A percentile compares a stretch with the other conserved stretches of the same genome.
Conservation (phyloP, 164 flowering plant genomes). For the Warburgia ugandensis region DNA sequence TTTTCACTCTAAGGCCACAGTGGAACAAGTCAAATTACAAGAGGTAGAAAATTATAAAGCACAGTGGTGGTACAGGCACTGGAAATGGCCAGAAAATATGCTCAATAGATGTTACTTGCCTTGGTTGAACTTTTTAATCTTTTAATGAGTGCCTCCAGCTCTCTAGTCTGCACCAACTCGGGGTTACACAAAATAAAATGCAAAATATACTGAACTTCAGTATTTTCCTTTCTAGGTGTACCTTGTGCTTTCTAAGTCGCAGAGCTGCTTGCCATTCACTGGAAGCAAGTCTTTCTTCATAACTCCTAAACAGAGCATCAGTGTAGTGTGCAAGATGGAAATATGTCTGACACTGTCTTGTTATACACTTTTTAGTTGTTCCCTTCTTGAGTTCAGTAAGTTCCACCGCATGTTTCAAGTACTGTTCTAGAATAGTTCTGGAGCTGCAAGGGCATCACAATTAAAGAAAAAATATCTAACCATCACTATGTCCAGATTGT, state of each 20-base stretch:
- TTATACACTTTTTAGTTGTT: conserved; percentile 33
- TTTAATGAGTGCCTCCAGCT: conserved; percentile 72
- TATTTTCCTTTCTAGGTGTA: conserved; percentile 18
- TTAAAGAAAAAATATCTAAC: not conserved
- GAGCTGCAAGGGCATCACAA: conserved; percentile 55
- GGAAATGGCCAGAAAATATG: not conserved
- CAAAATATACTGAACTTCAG: not conserved
- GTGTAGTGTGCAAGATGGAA: conserved; percentile 96
- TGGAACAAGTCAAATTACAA: conserved; percentile 1
- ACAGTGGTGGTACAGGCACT: not conserved
- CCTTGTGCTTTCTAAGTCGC: conserved; percentile 91
- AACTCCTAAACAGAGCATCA: conserved; percentile 83
- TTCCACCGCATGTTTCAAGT: conserved; percentile 78
- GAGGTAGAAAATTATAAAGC: no score
- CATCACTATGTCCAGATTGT: not conserved
- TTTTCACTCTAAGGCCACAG: conserved; percentile 60
- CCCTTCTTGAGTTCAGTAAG: conserved; percentile 38
- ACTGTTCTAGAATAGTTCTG: conserved; percentile 81
- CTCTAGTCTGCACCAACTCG: conserved; percentile 47
- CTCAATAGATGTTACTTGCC: conserved; percentile 30
- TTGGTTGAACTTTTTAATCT: conserved; percentile 68
- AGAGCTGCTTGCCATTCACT: conserved; percentile 96
- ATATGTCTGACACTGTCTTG: conserved; percentile 67
- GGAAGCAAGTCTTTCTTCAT: conserved; percentile 83
- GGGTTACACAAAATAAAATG: not conserved